These are phyloP conservation scores for Fonsecaea erecta DNA, from an alignment of 2,329 filamentous ascomycete species.

Conservation along the genomic window DNA sequence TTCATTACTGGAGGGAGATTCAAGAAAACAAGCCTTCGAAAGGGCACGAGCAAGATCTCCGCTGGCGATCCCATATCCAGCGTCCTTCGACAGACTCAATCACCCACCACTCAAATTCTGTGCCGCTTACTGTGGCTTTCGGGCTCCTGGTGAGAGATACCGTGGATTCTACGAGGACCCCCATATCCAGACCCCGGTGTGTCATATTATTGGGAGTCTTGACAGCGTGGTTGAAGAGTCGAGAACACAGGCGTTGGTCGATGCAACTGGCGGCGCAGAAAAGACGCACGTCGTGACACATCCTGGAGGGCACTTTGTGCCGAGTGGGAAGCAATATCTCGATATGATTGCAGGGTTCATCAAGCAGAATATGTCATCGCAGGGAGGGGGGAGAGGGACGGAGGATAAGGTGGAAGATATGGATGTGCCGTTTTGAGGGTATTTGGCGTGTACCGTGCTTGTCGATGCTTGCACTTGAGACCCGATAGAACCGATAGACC, in stretches of 20 bases:
- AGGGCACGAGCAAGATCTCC: constrained; percentile 33
- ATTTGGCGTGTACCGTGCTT: neutral
- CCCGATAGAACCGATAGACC: constrained; percentile 21
- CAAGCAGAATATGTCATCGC: constrained; percentile 52
- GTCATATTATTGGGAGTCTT: constrained; percentile 81
- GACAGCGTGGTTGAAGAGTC: constrained; percentile 87
- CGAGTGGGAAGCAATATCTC: constrained; percentile 78
- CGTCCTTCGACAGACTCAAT: constrained; percentile 50
- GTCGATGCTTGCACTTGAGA: constrained; percentile 2
- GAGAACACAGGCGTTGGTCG: constrained; percentile 69
- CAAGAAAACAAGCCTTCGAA: constrained; percentile 47
- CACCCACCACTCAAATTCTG: constrained; percentile 70
- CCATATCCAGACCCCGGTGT: constrained; percentile 72
- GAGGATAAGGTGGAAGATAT: constrained; percentile 69
- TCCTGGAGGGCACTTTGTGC: constrained; percentile 89
- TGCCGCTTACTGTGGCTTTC: constrained; percentile 78
- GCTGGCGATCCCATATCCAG: constrained; percentile 56
- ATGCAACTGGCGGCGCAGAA: constrained; percentile 64
- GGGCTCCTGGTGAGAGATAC: constrained; percentile 65
- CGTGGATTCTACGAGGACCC: constrained; percentile 71
- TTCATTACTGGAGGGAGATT: constrained; percentile 66
- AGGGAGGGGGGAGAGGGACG: constrained; percentile 43
- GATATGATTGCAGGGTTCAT: constrained; percentile 77
- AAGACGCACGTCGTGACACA: constrained; percentile 67
- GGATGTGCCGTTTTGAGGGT: constrained; percentile 66